These are phyloP conservation scores for Naganishia liquefaciens DNA, from an alignment of 1,284 basidiomycete species.

Conservation along the genomic window DNA sequence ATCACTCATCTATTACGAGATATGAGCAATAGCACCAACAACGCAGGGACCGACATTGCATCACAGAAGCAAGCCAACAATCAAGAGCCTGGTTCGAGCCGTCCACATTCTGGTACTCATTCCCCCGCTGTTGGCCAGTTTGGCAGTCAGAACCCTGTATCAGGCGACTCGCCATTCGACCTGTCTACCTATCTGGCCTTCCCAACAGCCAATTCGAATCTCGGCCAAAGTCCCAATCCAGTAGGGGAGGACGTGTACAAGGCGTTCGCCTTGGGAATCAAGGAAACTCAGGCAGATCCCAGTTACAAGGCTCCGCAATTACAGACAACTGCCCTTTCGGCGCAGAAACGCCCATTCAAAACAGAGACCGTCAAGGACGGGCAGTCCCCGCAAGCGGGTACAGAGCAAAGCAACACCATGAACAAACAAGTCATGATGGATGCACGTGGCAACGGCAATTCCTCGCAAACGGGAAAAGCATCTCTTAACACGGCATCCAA, in stretches of 20 bases:
- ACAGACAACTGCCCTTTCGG: background rate
- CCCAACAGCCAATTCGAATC: conserved; percentile 41
- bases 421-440: conserved; percentile 12
- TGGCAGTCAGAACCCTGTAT: conserved; percentile 1
- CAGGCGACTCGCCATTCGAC: conserved; percentile 41
- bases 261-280: conserved; percentile 34
- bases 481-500: background rate
- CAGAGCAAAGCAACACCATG: background rate
- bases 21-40: conserved; percentile 19
- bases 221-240: conserved; percentile 12
- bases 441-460: background rate
- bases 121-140: conserved; percentile 1
- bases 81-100: background rate
- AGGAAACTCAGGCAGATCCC: conserved; percentile 19
- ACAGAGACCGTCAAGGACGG: conserved; percentile 15
- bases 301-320: conserved; percentile 12
- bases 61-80: background rate
- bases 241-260: conserved; percentile 28
- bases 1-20: background rate
- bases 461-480: background rate
- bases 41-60: background rate
- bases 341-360: conserved; percentile 29
- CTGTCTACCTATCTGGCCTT: conserved; percentile 46
- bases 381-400: conserved; percentile 2
- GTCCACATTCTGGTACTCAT: conserved; percentile 7